phyloP scores from a whole-genome alignment of 805 yeast genomes.

The Metschnikowia cerradonensis region DNA sequence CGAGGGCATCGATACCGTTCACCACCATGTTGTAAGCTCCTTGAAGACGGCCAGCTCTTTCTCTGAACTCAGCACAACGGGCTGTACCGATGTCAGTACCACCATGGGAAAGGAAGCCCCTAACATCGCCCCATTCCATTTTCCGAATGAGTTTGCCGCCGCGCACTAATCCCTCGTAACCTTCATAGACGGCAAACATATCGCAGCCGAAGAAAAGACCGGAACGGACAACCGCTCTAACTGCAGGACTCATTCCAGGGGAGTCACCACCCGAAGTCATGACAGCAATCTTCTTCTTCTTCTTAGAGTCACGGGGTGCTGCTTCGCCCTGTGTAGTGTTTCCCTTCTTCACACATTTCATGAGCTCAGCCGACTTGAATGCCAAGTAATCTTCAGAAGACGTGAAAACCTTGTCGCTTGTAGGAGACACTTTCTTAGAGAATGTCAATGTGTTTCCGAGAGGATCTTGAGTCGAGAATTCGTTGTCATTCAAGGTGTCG shows the following conservation, averaged over 20 bases:
- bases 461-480: slow-evolving; percentile 26
- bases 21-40: slow-evolving; percentile 83
- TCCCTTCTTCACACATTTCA: slow-evolving; percentile 12
- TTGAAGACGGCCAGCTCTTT: slow-evolving; percentile 75
- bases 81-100: slow-evolving; percentile 98
- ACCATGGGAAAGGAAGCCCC: slow-evolving; percentile 89
- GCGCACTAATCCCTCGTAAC: slow-evolving; percentile 86
- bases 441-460: slow-evolving; percentile 31
- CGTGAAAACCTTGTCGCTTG: slow-evolving; percentile 18
- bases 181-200: slow-evolving; percentile 88
- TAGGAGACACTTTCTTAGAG: slow-evolving; percentile 21
- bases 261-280: slow-evolving; percentile 99
- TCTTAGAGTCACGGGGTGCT: neutral
- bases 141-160: slow-evolving; percentile 78
- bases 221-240: slow-evolving; percentile 90
- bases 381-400: slow-evolving; percentile 29
- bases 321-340: neutral
- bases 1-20: slow-evolving; percentile 88
- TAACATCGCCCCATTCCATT: slow-evolving; percentile 90
- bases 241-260: slow-evolving; percentile 97
- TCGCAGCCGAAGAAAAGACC: slow-evolving; percentile 87
- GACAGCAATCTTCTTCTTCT: slow-evolving; percentile 62
- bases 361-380: slow-evolving; percentile 21
- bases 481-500: slow-evolving; percentile 9
- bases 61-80: slow-evolving; percentile 79